Evolutionary conservation across 768 basidiomycete species (phyloP).

Genomic region (Suillus plorans): DNA sequence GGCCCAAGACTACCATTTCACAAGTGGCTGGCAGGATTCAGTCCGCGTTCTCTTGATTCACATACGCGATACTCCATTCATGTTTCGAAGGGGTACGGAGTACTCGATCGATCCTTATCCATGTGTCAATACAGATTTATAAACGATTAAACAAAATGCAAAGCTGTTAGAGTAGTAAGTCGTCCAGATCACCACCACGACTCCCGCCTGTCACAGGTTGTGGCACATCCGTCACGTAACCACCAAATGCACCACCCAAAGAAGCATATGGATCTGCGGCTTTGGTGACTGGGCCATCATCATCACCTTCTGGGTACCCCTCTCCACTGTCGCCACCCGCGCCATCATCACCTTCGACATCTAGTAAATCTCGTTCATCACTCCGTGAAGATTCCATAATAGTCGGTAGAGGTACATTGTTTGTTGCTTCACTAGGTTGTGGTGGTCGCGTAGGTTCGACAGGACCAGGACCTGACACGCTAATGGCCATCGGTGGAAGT

Average conservation of each 20-base stretch:
- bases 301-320: conserved; percentile 38
- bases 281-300: conserved; percentile 31
- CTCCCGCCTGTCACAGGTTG: conserved; percentile 49
- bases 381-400: conserved; percentile 22
- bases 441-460: conserved; percentile 28
- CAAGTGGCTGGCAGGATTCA: conserved; percentile 33
- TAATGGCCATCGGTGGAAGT: conserved; percentile 44
- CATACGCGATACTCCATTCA: background rate
- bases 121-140: background rate
- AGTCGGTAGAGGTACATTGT: conserved; percentile 31
- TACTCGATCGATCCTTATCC: conserved; percentile 6
- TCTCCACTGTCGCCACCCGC: conserved; percentile 31
- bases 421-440: conserved; percentile 25
- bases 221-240: conserved; percentile 72
- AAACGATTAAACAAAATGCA: conserved; percentile 1
- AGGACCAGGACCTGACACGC: conserved; percentile 57
- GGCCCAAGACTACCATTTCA: conserved; percentile 45
- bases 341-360: conserved; percentile 17
- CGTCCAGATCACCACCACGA: conserved; percentile 56
- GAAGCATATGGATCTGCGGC: conserved; percentile 78
- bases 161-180: conserved; percentile 57
- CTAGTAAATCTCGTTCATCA: conserved; percentile 21
- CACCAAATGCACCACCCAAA: conserved; percentile 73
- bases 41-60: conserved; percentile 26
- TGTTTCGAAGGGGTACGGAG: background rate